Evolutionary conservation across 2,329 filamentous ascomycete species (phyloP).

Genomic region (Biscogniauxia marginata): DNA sequence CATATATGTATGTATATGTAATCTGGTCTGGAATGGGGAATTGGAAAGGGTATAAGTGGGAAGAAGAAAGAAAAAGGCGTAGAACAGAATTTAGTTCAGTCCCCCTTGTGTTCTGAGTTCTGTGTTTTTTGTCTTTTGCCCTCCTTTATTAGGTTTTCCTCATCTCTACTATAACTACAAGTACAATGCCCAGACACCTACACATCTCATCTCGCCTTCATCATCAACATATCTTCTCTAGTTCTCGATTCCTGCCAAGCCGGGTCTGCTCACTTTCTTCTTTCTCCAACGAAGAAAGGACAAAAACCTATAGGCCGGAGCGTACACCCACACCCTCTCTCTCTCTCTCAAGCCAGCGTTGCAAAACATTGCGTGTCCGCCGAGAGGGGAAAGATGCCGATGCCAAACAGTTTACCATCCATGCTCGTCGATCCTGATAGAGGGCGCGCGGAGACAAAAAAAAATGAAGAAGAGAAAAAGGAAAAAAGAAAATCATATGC

Average conservation of each 20-base stretch:
- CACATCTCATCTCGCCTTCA: not conserved
- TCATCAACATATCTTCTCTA: not conserved
- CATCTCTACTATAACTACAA: conserved; percentile 10
- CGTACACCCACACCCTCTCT: no score
- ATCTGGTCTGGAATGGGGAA: not conserved
- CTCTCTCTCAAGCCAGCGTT: not conserved
- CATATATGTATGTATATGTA: not conserved
- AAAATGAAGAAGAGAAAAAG: conserved; percentile 5
- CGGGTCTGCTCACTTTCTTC: not conserved
- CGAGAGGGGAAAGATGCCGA: not conserved
- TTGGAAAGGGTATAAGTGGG: not conserved
- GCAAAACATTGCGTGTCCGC: not conserved
- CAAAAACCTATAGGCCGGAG: not conserved
- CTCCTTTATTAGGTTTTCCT: not conserved
- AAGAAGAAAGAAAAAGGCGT: not conserved
- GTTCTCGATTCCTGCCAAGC: not conserved
- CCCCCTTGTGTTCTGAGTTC: no score
- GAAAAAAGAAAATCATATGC: conserved; percentile 4
- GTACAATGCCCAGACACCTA: conserved; percentile 1
- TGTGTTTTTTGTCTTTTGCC: not conserved
- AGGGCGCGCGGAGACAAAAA: not conserved
- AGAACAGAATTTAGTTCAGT: not conserved
- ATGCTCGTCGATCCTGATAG: not conserved
- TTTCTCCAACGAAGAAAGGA: not conserved
- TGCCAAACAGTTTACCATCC: not conserved